Evolutionary conservation across 306 rosid genomes (phyloP).

Genomic region (Pueraria montana): DNA sequence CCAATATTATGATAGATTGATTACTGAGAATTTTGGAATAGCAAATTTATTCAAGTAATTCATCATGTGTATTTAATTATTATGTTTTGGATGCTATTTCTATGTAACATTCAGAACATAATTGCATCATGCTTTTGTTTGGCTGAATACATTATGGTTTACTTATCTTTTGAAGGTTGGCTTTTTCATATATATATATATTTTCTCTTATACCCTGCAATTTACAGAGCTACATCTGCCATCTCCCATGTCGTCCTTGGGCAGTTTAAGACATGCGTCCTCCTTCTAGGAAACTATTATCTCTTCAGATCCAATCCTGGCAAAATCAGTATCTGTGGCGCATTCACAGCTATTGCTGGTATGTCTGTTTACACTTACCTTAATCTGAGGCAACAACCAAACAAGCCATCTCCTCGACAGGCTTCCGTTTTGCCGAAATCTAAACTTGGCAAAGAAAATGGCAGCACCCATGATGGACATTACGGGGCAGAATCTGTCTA

Average conservation of each 20-base stretch:
- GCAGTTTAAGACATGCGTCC: slow-evolving; percentile 94
- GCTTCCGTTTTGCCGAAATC: slow-evolving; percentile 72
- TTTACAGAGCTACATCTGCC: slow-evolving; percentile 92
- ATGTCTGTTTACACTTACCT: slow-evolving; percentile 91
- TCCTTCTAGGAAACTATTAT: slow-evolving; percentile 89
- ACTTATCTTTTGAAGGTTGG: not conserved
- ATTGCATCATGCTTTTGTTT: not conserved
- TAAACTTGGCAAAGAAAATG: slow-evolving; percentile 82
- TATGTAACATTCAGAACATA: slow-evolving; percentile 1
- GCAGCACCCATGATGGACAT: slow-evolving; percentile 65
- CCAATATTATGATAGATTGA: not conserved
- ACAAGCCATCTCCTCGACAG: slow-evolving; percentile 68
- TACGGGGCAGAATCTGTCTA: slow-evolving; percentile 81
- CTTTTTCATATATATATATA: slow-evolving; percentile 26
- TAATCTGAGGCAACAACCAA: slow-evolving; percentile 67
- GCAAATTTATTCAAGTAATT: not conserved
- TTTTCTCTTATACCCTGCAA: slow-evolving; percentile 13
- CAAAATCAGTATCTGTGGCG: slow-evolving; percentile 78
- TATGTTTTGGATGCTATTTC: not conserved
- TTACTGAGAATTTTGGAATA: not conserved
- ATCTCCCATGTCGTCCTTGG: slow-evolving; percentile 94
- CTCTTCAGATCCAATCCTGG: slow-evolving; percentile 92
- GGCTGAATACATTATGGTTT: not conserved
- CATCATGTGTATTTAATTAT: not conserved
- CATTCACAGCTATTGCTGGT: slow-evolving; percentile 87